Conservation (phyloP, 257 asterid species). For the Petunia axillaris region DNA sequence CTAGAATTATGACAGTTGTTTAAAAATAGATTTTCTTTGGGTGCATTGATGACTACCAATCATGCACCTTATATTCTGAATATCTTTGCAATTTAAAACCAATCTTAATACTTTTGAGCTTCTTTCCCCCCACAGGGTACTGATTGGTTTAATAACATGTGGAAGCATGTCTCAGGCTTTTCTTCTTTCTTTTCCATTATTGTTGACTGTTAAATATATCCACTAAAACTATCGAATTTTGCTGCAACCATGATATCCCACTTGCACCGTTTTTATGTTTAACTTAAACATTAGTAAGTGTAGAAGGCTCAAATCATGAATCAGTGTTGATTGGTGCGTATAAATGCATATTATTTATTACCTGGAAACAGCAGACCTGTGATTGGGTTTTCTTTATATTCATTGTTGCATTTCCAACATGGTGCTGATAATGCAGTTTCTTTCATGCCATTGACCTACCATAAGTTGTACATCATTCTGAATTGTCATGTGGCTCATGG, state of each 20-base stretch:
- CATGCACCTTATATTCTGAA: neutral
- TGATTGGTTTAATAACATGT: neutral
- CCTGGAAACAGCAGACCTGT: slow-evolving; percentile 9
- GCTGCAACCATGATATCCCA: neutral
- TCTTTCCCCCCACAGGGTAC: neutral
- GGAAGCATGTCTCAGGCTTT: neutral
- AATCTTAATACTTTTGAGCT: neutral
- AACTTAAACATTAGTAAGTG: neutral
- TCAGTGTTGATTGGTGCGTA: neutral
- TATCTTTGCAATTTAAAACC: neutral
- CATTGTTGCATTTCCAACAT: slow-evolving; percentile 15
- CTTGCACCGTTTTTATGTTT: neutral
- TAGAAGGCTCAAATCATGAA: neutral
- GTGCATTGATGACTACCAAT: neutral
- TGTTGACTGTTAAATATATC: neutral
- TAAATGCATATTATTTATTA: neutral
- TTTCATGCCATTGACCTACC: neutral
- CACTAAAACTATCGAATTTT: neutral
- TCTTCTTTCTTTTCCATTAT: neutral
- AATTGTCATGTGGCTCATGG: neutral
- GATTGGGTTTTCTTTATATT: slow-evolving; percentile 6
- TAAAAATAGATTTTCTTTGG: neutral
- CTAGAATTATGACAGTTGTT: neutral
- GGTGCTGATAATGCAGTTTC: neutral
- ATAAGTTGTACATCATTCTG: neutral